These are phyloP conservation scores for Trametes versicolor DNA, from an alignment of 1,284 basidiomycete genomes.

Conservation along the genomic window DNA sequence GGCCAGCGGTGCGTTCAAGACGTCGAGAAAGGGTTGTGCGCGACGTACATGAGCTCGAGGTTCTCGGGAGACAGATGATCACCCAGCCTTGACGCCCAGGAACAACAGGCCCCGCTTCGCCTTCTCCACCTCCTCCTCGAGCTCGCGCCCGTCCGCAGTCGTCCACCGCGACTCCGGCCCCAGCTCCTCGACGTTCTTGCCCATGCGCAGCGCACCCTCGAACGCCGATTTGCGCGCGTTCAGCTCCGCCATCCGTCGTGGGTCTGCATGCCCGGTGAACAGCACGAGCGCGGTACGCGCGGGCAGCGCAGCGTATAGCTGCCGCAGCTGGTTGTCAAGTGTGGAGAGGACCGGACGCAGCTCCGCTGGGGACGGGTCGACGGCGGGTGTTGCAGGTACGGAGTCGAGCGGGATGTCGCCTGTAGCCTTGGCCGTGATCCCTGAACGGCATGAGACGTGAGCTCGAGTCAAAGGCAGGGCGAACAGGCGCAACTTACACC, in stretches of 20 bases:
- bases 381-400: slow-evolving; percentile 29
- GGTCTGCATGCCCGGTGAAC: slow-evolving; percentile 89
- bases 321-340: slow-evolving; percentile 69
- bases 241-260: slow-evolving; percentile 78
- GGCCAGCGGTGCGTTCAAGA: neutral
- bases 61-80: neutral
- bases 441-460: slow-evolving; percentile 44
- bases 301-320: slow-evolving; percentile 76
- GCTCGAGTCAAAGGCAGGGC: slow-evolving; percentile 1
- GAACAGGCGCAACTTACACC: slow-evolving; percentile 67
- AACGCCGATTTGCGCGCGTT: slow-evolving; percentile 76
- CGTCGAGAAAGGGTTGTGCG: no score
- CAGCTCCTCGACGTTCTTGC: slow-evolving; percentile 59
- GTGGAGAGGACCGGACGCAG: slow-evolving; percentile 51
- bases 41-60: neutral
- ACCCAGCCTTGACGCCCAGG: slow-evolving; percentile 69
- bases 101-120: slow-evolving; percentile 87
- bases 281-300: slow-evolving; percentile 83
- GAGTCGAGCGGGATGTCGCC: slow-evolving; percentile 49
- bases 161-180: slow-evolving; percentile 70
- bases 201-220: slow-evolving; percentile 73
- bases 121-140: slow-evolving; percentile 82
- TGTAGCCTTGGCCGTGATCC: slow-evolving; percentile 64
- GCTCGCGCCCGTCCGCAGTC: slow-evolving; percentile 74
- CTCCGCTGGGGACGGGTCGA: slow-evolving; percentile 37